Conservation (phyloP, 2,329 filamentous ascomycete species). For the Dactylellina haptotyla region DNA sequence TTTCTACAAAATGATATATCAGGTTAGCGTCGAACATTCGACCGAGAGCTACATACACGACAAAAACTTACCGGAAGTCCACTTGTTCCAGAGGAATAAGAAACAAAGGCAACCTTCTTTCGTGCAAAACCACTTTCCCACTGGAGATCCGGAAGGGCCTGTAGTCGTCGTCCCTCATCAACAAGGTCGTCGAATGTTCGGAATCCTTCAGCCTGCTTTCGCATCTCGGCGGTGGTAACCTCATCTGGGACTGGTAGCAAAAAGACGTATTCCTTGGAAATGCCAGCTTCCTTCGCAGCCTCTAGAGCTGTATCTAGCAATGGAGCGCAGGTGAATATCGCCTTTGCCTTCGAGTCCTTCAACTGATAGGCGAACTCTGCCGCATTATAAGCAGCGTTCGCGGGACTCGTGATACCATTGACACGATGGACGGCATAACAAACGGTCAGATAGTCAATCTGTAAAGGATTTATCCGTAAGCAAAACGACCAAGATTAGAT, state of each 20-base stretch:
- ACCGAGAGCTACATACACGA: not conserved
- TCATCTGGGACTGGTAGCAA: slow-evolving; percentile 74
- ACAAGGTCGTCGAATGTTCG: slow-evolving; percentile 75
- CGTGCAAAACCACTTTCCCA: slow-evolving; percentile 74
- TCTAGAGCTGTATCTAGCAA: slow-evolving; percentile 72
- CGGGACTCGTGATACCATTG: slow-evolving; percentile 77
- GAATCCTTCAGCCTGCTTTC: slow-evolving; percentile 62
- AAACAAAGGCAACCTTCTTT: slow-evolving; percentile 77
- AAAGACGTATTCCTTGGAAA: slow-evolving; percentile 72
- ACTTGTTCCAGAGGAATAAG: slow-evolving; percentile 82
- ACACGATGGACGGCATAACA: slow-evolving; percentile 73
- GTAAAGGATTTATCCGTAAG: not conserved
- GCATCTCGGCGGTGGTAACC: slow-evolving; percentile 61
- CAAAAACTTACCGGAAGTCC: slow-evolving; percentile 72
- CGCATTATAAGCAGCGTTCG: slow-evolving; percentile 78
- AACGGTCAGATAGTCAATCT: slow-evolving; percentile 28
- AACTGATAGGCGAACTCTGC: slow-evolving; percentile 78
- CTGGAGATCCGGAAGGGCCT: slow-evolving; percentile 66
- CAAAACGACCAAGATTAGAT: not conserved
- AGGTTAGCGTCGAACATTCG: not conserved
- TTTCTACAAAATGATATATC: slow-evolving; percentile 68
- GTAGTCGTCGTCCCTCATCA: slow-evolving; percentile 68
- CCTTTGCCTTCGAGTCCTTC: slow-evolving; percentile 73
- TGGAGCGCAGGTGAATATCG: slow-evolving; percentile 76
- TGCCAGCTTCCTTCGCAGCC: slow-evolving; percentile 72